These are phyloP conservation scores for Verticillium albo-atrum DNA, from an alignment of 2,329 filamentous ascomycete genomes.

Conservation along the genomic window DNA sequence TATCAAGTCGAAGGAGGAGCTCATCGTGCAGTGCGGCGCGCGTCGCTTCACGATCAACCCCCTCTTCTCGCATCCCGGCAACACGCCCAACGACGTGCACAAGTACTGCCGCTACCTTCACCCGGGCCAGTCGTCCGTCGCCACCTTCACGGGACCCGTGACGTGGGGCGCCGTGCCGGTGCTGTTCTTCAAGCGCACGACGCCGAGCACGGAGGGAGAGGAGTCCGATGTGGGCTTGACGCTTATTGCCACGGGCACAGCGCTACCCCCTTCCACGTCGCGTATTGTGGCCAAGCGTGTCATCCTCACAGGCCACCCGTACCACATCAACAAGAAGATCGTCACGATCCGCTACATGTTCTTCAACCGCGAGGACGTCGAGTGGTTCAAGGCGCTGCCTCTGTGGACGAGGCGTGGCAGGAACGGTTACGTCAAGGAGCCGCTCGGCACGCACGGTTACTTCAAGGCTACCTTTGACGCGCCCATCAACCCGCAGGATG, in stretches of 20 bases:
- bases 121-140: slow-evolving; percentile 83
- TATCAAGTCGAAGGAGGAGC: slow-evolving; percentile 85
- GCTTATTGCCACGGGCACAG: slow-evolving; percentile 83
- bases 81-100: slow-evolving; percentile 93
- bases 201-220: slow-evolving; percentile 34
- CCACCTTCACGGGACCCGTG: slow-evolving; percentile 83
- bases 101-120: slow-evolving; percentile 93
- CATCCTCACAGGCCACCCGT: slow-evolving; percentile 91
- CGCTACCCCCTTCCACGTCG: slow-evolving; percentile 68
- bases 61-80: slow-evolving; percentile 82
- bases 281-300: slow-evolving; percentile 91
- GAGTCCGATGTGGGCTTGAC: slow-evolving; percentile 49
- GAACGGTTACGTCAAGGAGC: slow-evolving; percentile 89
- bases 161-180: slow-evolving; percentile 91
- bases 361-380: slow-evolving; percentile 92
- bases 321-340: slow-evolving; percentile 97
- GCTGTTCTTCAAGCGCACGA: slow-evolving; percentile 73
- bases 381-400: slow-evolving; percentile 96
- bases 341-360: slow-evolving; percentile 99
- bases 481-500: slow-evolving; percentile 92
- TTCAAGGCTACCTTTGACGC: slow-evolving; percentile 99
- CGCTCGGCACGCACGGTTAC: slow-evolving; percentile 95
- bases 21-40: slow-evolving; percentile 87
- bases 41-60: slow-evolving; percentile 85
- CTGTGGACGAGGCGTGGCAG: slow-evolving; percentile 89